phyloP scores from a whole-genome alignment of 2,329 filamentous ascomycete genomes.

The Penicillium sp. region DNA sequence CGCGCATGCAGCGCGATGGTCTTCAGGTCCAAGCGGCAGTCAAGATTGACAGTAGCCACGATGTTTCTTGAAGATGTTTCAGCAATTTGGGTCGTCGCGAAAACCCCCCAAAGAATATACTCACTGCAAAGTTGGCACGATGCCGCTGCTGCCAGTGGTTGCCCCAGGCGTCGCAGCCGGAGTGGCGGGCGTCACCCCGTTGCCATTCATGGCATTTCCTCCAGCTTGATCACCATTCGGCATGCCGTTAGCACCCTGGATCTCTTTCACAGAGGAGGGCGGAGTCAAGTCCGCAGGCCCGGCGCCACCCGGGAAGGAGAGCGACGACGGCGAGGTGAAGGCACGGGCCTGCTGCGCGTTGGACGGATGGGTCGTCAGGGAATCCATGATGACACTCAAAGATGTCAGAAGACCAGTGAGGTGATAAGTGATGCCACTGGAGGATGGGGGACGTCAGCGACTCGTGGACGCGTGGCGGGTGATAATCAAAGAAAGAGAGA shows the following conservation, averaged over 20 bases:
- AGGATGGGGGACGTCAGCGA: constrained; percentile 4
- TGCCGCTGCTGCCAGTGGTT: constrained; percentile 74
- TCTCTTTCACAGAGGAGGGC: constrained; percentile 65
- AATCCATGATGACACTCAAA: constrained; percentile 62
- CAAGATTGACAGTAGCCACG: constrained; percentile 96
- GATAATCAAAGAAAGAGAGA: not conserved
- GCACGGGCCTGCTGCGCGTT: constrained; percentile 91
- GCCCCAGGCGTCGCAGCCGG: constrained; percentile 83
- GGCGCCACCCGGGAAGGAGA: constrained; percentile 83
- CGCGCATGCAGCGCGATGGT: constrained; percentile 96
- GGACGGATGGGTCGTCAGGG: constrained; percentile 82
- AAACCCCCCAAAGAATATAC: constrained; percentile 54
- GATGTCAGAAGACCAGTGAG: constrained; percentile 14
- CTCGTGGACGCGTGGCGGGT: not conserved
- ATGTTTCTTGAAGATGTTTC: constrained; percentile 73
- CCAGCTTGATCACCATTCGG: constrained; percentile 51
- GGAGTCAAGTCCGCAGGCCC: constrained; percentile 66
- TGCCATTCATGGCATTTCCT: constrained; percentile 58
- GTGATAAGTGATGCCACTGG: constrained; percentile 8
- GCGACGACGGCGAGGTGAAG: constrained; percentile 85
- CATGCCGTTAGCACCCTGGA: constrained; percentile 44
- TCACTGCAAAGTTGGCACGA: constrained; percentile 94
- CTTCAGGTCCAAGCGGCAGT: constrained; percentile 96
- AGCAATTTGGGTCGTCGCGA: constrained; percentile 33
- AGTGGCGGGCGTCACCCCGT: constrained; percentile 80